Conservation (phyloP, 352 stramenopile species). For the Phytopythium ostracodes region DNA sequence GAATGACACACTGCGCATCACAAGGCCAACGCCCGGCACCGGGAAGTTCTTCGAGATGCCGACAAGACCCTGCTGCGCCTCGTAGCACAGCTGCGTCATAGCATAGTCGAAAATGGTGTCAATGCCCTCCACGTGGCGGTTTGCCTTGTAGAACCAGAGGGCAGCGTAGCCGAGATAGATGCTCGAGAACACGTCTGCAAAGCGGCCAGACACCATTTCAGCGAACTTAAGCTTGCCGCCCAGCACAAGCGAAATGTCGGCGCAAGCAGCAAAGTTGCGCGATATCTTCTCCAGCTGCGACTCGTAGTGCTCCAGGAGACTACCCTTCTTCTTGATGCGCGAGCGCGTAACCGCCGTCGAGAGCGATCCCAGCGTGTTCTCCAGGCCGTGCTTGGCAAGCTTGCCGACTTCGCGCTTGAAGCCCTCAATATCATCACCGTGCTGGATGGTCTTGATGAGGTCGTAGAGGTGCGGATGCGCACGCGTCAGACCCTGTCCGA, state of each 20-base stretch:
- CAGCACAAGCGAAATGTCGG: slow-evolving; percentile 95
- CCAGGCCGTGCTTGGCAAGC: slow-evolving; percentile 91
- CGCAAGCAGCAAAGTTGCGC: slow-evolving; percentile 96
- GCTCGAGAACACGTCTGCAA: slow-evolving; percentile 96
- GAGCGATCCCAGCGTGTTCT: slow-evolving; percentile 91
- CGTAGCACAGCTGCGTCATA: slow-evolving; percentile 94
- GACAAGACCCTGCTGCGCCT: slow-evolving; percentile 95
- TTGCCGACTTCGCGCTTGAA: slow-evolving; percentile 95
- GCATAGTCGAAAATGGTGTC: slow-evolving; percentile 96
- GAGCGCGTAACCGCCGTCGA: slow-evolving; percentile 87
- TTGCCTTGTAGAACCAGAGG: slow-evolving; percentile 96
- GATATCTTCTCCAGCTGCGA: slow-evolving; percentile 95
- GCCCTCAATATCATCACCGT: slow-evolving; percentile 90
- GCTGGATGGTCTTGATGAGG: slow-evolving; percentile 96
- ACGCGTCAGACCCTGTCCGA: slow-evolving; percentile 96
- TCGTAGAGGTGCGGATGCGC: slow-evolving; percentile 97
- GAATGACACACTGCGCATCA: slow-evolving; percentile 96
- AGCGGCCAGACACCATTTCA: slow-evolving; percentile 96
- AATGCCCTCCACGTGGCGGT: slow-evolving; percentile 92
- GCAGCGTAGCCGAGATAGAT: slow-evolving; percentile 97
- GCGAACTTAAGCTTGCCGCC: slow-evolving; percentile 98
- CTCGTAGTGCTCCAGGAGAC: slow-evolving; percentile 95
- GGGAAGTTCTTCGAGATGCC: slow-evolving; percentile 97
- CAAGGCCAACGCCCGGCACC: slow-evolving; percentile 81
- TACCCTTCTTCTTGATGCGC: slow-evolving; percentile 76